These are phyloP conservation scores for Sechiopsis laciniata DNA, from an alignment of 306 rosid species.

Conservation along the genomic window DNA sequence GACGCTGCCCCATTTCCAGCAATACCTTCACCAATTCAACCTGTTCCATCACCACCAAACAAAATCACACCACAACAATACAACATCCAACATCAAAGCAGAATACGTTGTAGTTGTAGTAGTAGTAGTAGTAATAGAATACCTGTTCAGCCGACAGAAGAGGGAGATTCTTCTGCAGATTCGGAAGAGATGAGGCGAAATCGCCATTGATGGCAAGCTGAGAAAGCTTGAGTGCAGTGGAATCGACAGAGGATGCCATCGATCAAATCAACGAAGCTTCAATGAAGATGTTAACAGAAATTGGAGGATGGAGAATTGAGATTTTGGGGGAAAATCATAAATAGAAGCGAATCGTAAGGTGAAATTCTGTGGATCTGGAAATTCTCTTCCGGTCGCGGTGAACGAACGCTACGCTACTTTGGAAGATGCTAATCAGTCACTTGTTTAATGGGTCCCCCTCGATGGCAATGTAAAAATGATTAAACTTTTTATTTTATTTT, in stretches of 20 bases:
- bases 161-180: constrained; percentile 40
- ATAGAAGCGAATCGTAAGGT: constrained; percentile 10
- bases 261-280: background rate
- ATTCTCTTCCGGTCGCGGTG: constrained; percentile 13
- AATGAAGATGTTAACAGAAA: no score
- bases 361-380: constrained; percentile 7
- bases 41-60: constrained; percentile 29
- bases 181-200: constrained; percentile 42
- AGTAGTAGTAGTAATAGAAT: background rate
- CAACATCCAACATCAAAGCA: background rate
- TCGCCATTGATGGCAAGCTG: constrained; percentile 33
- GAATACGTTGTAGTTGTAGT: background rate
- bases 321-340: background rate
- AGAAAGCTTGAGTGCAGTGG: constrained; percentile 25
- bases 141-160: constrained; percentile 64
- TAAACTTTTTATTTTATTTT: no score
- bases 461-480: no score
- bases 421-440: background rate
- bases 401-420: constrained; percentile 19
- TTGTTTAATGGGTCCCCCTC: constrained; percentile 17
- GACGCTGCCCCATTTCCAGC: constrained; percentile 57
- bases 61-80: constrained; percentile 14
- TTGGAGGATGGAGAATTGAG: background rate
- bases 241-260: constrained; percentile 12
- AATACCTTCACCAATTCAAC: constrained; percentile 55